These are phyloP conservation scores for Aspergillus sp. DNA, from an alignment of 2,329 filamentous ascomycete genomes.

Conservation along the genomic window DNA sequence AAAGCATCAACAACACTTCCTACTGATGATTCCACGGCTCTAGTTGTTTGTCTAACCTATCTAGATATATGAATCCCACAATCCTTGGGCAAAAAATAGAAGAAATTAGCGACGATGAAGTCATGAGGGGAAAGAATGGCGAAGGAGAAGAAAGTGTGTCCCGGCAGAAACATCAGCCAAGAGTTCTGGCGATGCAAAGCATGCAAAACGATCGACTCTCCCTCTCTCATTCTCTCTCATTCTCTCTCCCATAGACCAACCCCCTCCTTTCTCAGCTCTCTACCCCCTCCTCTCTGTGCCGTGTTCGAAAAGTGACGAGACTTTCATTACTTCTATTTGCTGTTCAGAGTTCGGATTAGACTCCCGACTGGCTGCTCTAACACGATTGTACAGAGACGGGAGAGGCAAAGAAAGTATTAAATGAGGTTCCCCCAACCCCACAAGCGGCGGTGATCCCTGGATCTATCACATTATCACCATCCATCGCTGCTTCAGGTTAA, in stretches of 20 bases:
- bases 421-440: background rate
- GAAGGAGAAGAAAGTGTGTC: background rate
- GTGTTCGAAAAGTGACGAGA: background rate
- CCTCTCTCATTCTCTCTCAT: no score
- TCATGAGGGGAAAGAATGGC: no score
- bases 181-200: background rate
- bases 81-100: no score
- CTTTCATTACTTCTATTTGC: background rate
- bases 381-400: background rate
- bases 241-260: no score
- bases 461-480: constrained; percentile 23
- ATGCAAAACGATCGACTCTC: no score
- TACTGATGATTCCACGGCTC: no score
- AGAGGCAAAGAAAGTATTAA: background rate
- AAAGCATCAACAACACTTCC: no score
- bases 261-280: background rate
- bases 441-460: constrained; percentile 3
- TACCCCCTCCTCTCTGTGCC: background rate
- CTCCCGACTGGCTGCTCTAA: background rate
- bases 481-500: constrained; percentile 15
- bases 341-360: background rate
- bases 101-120: no score
- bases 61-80: no score
- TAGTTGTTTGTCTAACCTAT: no score
- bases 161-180: background rate